Base-by-base conservation (phyloP, 176 grass and related monocot species). In the Cenchrus americanus region DNA sequence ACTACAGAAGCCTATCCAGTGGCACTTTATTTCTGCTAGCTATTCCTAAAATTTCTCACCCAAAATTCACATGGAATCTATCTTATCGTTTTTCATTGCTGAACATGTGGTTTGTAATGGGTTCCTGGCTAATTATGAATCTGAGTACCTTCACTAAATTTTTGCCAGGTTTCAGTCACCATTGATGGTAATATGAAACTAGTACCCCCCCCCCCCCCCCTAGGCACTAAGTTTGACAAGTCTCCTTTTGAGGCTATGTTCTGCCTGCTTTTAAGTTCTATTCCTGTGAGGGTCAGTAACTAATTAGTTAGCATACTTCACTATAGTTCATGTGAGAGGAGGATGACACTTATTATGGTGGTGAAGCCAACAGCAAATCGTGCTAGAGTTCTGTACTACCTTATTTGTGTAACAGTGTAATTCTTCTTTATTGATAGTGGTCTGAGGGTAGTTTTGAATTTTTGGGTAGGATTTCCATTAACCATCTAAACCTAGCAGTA, bases 251-350 rank as follows among this genome's bases (percentile, higher is more conserved):
- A 22, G 51, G 21, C 5, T 13, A 41, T 11, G 14, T 71, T 79
- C 9, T 69, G 6, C 22, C 68, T 42, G 7, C 11, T 69, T 82
- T 47, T 3, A 14, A 77, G 51, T 69, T 22, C 7, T 60, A 51
- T 69, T 76, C 43, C 19, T 81, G 23, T 81, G 12, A 52, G 44
- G 15, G 10, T 44, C 5, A 69, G 27, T 76, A 82, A 18, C 17
- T 18, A 73, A 18, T 23, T 18, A 73, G 30, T 41, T 68, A 80
- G 59, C 43, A 51, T 75, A 43, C 14, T 80, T 80, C 47, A 69
- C 9, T 15, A 40, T 76, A 70, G 62, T 75, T 85, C n/a, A 66
- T 59, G 19, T 44, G 27, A 26, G 66, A 57, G 50, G 60, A 21
- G 21, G 51, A 70, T 46, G n/a, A 1, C 4, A 23, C 30, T 44